Evolutionary conservation across 1,139 yeast genomes (phyloP).

Genomic region (Fermentozyma sake): DNA sequence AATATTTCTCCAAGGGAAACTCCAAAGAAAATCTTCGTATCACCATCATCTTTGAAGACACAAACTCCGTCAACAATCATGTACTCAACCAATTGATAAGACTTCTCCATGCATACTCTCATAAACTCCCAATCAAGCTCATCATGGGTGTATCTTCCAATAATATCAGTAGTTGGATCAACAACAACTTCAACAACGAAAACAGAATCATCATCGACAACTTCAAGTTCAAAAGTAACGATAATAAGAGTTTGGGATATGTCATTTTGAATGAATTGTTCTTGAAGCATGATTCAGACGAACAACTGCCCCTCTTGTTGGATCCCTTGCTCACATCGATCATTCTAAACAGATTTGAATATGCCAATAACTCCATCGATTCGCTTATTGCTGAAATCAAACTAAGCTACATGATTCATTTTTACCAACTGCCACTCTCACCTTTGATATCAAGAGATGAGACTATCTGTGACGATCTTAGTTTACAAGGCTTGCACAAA

Average conservation of each 20-base stretch:
- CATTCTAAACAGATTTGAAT: slow-evolving; percentile 32
- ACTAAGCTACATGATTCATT: slow-evolving; percentile 65
- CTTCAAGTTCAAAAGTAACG: slow-evolving; percentile 41
- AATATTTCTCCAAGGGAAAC: slow-evolving; percentile 14
- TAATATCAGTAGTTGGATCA: slow-evolving; percentile 33
- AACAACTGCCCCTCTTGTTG: slow-evolving; percentile 11
- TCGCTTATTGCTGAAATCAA: slow-evolving; percentile 50
- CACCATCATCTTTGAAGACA: slow-evolving; percentile 56
- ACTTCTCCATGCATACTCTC: slow-evolving; percentile 36
- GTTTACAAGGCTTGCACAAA: slow-evolving; percentile 23
- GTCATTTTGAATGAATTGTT: slow-evolving; percentile 33
- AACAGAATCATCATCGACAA: slow-evolving; percentile 31
- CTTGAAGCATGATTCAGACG: slow-evolving; percentile 18
- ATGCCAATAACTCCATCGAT: slow-evolving; percentile 49
- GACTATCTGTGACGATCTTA: slow-evolving; percentile 3
- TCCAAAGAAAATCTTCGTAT: slow-evolving; percentile 18
- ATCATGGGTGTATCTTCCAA: slow-evolving; percentile 55
- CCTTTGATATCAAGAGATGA: slow-evolving; percentile 19
- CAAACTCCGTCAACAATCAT: slow-evolving; percentile 53
- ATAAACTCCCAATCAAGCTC: slow-evolving; percentile 39
- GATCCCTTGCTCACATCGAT: slow-evolving; percentile 30
- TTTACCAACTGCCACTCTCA: slow-evolving; percentile 64
- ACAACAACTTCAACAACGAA: slow-evolving; percentile 28
- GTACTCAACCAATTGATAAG: slow-evolving; percentile 48
- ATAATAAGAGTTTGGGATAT: slow-evolving; percentile 37